Percentiles rank a stretch among this genome's conserved stretches.
phyloP scores from a whole-genome alignment of 179 eudicot genomes.

The Corrigiola litoralis region DNA sequence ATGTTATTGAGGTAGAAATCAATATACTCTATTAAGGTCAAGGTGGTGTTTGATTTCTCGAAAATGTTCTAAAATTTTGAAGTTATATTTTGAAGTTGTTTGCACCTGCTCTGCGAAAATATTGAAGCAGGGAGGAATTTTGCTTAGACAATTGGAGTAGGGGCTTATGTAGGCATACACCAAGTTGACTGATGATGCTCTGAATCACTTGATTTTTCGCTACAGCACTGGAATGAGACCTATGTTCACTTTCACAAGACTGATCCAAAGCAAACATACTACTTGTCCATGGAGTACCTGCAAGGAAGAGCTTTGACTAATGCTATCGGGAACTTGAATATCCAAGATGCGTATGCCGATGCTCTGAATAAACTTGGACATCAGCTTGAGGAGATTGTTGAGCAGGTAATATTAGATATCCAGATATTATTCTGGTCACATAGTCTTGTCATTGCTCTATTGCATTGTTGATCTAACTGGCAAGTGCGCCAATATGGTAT shows the following conservation, averaged over 20 bases:
- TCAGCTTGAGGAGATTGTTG: slow-evolving; percentile 81
- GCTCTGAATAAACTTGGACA: slow-evolving; percentile 88
- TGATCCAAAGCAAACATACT: slow-evolving; percentile 96
- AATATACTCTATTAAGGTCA: background rate
- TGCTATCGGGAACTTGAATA: slow-evolving; percentile 88
- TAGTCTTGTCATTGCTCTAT: background rate
- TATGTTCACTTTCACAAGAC: slow-evolving; percentile 76
- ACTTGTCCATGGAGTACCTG: slow-evolving; percentile 94
- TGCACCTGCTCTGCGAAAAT: background rate
- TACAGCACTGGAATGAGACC: slow-evolving; percentile 99
- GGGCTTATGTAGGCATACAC: background rate
- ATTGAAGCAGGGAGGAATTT: background rate
- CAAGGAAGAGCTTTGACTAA: slow-evolving; percentile 97
- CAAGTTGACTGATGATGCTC: slow-evolving; percentile 7
- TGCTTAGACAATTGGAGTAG: background rate
- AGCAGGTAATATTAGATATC: slow-evolving; percentile 47
- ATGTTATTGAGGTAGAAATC: background rate
- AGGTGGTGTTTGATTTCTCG: background rate
- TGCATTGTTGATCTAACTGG: no score
- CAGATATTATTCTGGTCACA: background rate
- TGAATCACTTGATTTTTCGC: slow-evolving; percentile 6
- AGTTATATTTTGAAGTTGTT: no score
- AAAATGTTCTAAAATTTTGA: background rate
- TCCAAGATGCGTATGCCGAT: slow-evolving; percentile 76
- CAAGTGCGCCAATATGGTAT: no score